Percentiles rank a stretch among this genome's conserved stretches.
Evolutionary conservation across 2,329 filamentous ascomycete species (phyloP).

Genomic region (Byssochlamys sp.): DNA sequence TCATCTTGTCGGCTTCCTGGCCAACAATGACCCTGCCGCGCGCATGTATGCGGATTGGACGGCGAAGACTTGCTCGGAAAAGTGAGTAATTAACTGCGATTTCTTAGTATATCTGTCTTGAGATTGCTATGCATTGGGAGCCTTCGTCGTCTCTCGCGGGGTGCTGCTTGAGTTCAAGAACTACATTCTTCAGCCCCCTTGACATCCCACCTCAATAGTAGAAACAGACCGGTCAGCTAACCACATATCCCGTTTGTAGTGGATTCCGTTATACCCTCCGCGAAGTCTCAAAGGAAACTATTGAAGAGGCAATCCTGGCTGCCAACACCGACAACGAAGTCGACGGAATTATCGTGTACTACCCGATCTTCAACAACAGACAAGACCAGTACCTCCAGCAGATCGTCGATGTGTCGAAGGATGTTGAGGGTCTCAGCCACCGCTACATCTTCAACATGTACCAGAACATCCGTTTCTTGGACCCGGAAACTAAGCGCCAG

Average conservation of each 20-base stretch:
- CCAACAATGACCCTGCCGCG: conserved; percentile 82
- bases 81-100: conserved; percentile 54
- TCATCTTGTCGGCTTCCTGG: conserved; percentile 79
- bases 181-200: background rate
- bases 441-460: conserved; percentile 99
- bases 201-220: background rate
- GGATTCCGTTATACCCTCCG: conserved; percentile 84
- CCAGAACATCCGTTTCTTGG: conserved; percentile 90
- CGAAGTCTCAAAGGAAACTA: conserved; percentile 71
- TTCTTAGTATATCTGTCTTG: background rate
- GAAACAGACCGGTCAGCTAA: background rate
- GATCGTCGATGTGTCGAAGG: conserved; percentile 78
- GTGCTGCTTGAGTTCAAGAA: background rate
- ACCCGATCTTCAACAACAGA: conserved; percentile 83
- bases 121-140: background rate
- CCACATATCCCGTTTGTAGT: conserved; percentile 37
- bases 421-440: conserved; percentile 90
- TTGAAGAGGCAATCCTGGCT: conserved; percentile 77
- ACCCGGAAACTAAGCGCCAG: conserved; percentile 54
- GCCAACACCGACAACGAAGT: conserved; percentile 71
- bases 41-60: conserved; percentile 95
- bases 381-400: conserved; percentile 96
- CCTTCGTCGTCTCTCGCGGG: background rate
- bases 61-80: conserved; percentile 88
- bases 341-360: conserved; percentile 94